Evolutionary conservation across 108 stramenopile species (phyloP).

Genomic region (Discostella pseudostelligera): DNA sequence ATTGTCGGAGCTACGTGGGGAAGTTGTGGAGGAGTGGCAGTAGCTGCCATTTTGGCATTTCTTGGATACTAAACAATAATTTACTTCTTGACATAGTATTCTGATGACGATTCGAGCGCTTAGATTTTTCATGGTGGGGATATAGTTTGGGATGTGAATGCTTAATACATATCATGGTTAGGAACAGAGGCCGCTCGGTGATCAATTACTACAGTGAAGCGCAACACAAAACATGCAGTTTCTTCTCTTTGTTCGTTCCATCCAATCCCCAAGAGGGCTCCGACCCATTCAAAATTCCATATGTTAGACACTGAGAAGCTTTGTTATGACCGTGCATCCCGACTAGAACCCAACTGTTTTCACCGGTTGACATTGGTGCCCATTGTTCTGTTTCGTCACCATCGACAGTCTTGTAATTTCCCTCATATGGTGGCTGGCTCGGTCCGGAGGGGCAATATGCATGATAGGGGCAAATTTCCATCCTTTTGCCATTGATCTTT

Average conservation of each 20-base stretch:
- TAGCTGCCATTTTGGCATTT: slow-evolving; percentile 17
- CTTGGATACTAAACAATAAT: neutral
- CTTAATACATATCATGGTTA: too few relatives aligned
- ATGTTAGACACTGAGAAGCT: slow-evolving; percentile 22
- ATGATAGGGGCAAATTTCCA: slow-evolving; percentile 23
- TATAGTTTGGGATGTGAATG: neutral
- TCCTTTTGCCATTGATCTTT: slow-evolving; percentile 6
- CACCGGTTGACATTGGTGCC: slow-evolving; percentile 19
- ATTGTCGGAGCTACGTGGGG: slow-evolving; percentile 61
- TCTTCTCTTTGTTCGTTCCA: slow-evolving; percentile 17
- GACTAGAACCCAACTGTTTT: slow-evolving; percentile 35
- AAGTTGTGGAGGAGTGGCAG: slow-evolving; percentile 14
- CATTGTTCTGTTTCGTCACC: slow-evolving; percentile 29
- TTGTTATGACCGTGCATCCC: slow-evolving; percentile 17
- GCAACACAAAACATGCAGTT: slow-evolving; percentile 33
- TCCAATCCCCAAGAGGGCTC: slow-evolving; percentile 34
- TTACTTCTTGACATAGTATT: neutral
- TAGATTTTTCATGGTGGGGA: neutral
- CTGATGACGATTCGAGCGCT: neutral
- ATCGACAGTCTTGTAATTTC: slow-evolving; percentile 6
- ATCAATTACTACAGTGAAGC: neutral
- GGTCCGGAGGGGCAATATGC: slow-evolving; percentile 36
- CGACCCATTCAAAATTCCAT: slow-evolving; percentile 15
- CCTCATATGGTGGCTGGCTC: slow-evolving; percentile 8
- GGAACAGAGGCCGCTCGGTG: too few relatives aligned